Evolutionary conservation across 805 yeast species (phyloP), one percentile per base, ranked within the genome.

Genomic region (Saturnispora gosingensis): DNA sequence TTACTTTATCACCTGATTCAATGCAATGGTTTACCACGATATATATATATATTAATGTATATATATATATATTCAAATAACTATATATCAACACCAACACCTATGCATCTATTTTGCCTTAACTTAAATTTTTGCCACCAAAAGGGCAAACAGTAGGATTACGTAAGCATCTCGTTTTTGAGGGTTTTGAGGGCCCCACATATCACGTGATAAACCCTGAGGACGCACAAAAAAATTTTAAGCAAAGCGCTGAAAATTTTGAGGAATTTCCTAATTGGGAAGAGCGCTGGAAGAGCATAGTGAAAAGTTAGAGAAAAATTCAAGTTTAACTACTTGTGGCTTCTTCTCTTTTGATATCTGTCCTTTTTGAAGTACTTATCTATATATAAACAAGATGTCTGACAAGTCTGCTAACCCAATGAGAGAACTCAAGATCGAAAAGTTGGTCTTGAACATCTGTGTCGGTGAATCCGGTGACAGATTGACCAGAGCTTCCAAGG

Each of bases 381-480:
- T 40, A 40, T 40, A 40, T 22, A 49, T 43, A 30, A 30, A 20
- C 27, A 55, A 52, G 43, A 55, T 62, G 78, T 74, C 80, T 67
- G 71, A 75, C 63, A 75, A 77, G 72, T 66, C 87, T 70, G 88
- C 83, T 76, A 93, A 93, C 81, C 82, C 87, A 78, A 91, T 93
- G 98, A 93, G 96, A 80, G 98, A 93, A 70, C 82, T 93, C 78
- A 90, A 85, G 82, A 91, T 93, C 81, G 98, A 93, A 81, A 93
- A 93, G 81, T 85, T 93, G 78, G 97, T 93, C 78, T 87, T 93
- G 78, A 93, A 93, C 93, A 93, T 93, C 80, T 90, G 96, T 78
- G 99, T 93, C 77, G 99, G 99, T 82, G 99, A 93, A 81, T 90
- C 97, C 77, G 99, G 99, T 83, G 99, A 93, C 79, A 87, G 98